Conservation (phyloP, 129 eudicot species). For the Oenanthe sinensis region DNA sequence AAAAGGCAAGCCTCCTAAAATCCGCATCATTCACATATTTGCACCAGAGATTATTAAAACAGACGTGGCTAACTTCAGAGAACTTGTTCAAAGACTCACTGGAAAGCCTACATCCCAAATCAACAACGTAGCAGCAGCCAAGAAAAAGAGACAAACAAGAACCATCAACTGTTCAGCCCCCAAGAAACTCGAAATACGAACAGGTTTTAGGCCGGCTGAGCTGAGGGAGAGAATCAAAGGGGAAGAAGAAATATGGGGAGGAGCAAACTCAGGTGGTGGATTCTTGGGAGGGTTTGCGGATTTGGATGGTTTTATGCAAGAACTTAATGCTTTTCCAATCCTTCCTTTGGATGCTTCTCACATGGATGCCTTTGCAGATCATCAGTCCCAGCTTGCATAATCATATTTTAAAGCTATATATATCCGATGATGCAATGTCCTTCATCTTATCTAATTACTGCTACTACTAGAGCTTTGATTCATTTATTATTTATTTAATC, state of each 20-base stretch:
- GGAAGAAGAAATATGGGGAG: constrained; percentile 78
- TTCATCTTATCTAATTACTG: constrained; percentile 12
- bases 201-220: constrained; percentile 28
- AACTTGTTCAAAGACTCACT: constrained; percentile 77
- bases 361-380: constrained; percentile 47
- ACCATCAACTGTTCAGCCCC: not conserved
- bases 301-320: constrained; percentile 82
- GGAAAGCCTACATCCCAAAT: constrained; percentile 48
- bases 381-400: constrained; percentile 27
- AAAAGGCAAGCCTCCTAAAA: constrained; percentile 79
- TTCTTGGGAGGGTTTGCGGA: constrained; percentile 65
- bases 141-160: constrained; percentile 24
- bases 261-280: constrained; percentile 69
- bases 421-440: not conserved
- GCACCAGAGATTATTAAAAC: constrained; percentile 95
- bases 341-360: constrained; percentile 40
- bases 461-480: not conserved
- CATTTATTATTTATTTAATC: constrained; percentile 14
- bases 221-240: constrained; percentile 63
- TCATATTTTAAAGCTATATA: not conserved
- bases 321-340: constrained; percentile 44
- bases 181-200: constrained; percentile 27
- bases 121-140: constrained; percentile 15
- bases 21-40: constrained; percentile 85
- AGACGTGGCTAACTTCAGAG: constrained; percentile 76